phyloP scores from a whole-genome alignment of 768 basidiomycete species.

The Termitomyces sp. region DNA sequence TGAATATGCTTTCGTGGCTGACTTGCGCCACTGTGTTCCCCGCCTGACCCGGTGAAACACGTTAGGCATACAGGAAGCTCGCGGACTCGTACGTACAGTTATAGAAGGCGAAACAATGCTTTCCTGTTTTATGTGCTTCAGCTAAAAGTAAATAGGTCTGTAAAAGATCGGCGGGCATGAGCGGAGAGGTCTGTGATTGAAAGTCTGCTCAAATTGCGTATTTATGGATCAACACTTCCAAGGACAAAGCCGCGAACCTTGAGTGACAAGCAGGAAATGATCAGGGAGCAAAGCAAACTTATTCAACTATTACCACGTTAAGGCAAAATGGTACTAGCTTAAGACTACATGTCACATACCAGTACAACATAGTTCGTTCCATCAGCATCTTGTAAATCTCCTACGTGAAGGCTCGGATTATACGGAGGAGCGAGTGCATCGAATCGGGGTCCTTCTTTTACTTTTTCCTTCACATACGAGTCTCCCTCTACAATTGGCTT shows the following conservation, averaged over 20 bases:
- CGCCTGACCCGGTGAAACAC: slow-evolving; percentile 38
- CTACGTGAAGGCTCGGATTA: slow-evolving; percentile 66
- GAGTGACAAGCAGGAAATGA: slow-evolving; percentile 86
- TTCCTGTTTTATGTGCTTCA: slow-evolving; percentile 57
- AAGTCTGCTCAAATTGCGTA: slow-evolving; percentile 44
- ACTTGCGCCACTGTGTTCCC: slow-evolving; percentile 77
- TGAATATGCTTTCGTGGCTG: slow-evolving; percentile 92
- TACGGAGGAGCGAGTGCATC: slow-evolving; percentile 91
- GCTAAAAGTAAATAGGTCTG: slow-evolving; percentile 69
- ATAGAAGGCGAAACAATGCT: slow-evolving; percentile 77
- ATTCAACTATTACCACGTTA: slow-evolving; percentile 52
- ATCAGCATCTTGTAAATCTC: slow-evolving; percentile 63
- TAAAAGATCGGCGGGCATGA: slow-evolving; percentile 73
- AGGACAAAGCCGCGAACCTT: slow-evolving; percentile 46
- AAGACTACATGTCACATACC: slow-evolving; percentile 35
- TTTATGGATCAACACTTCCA: background rate
- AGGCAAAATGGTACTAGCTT: background rate
- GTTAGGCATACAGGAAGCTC: background rate
- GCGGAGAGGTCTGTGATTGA: slow-evolving; percentile 71
- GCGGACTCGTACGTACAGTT: slow-evolving; percentile 53
- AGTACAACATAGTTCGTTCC: slow-evolving; percentile 60
- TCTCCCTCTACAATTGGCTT: slow-evolving; percentile 46
- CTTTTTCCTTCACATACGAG: slow-evolving; percentile 18
- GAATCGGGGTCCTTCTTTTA: slow-evolving; percentile 24
- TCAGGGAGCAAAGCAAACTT: slow-evolving; percentile 80